Base-by-base conservation (phyloP, 2,329 filamentous ascomycete genomes). In the Teratosphaeria epicoccoides region DNA sequence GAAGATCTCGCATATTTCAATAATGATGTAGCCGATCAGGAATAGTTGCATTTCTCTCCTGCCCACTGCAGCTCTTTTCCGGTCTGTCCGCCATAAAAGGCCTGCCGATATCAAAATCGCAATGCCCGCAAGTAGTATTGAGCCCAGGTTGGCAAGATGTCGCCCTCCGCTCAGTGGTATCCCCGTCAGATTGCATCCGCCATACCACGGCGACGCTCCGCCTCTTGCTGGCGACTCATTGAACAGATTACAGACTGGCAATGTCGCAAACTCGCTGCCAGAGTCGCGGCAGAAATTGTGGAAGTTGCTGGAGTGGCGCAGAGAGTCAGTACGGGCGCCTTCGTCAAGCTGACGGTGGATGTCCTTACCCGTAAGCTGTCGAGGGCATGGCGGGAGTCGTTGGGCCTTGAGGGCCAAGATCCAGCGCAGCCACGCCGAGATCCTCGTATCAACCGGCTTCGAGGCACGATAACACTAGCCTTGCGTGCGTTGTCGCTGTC, bases 21-120 rank as follows among this genome's bases (percentile, higher is more conserved):
- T 83, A 53, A 97, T 71, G 52, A 95, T 85, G 68, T 88, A 98
- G 48, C 86, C 84, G 43, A 87, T 56, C 48, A 98, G 80, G 72
- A 98, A 97, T 28, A 96, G 64, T 76, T 98, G 93, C 81, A 98
- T 97, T 71, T 98, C 93, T 70, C 93, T 87, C 74, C 93, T 79
- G 54, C 93, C 93, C 46, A 98, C 93, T 51, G 93, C 93, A 51
- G 93, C 93, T 69, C 86, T 84, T 73, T 98, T 97, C 67, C 80
- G 81, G 63, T 97, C 87, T 20, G 93, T 95, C 59, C 82, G 79
- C 71, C 85, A 80, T 68, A 97, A 63, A 52, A 98, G 74, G 60
- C 85, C 83, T 10, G 73, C 64, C 4, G 85, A 76, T 7, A 79
- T 72, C 22, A 80, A 63, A 60, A 98, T 90, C 40, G 90, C 88